Percentiles rank a stretch among this genome's conserved stretches.
Evolutionary conservation across 2,329 filamentous ascomycete species (phyloP).

Genomic region (Alternaria incomplexa): DNA sequence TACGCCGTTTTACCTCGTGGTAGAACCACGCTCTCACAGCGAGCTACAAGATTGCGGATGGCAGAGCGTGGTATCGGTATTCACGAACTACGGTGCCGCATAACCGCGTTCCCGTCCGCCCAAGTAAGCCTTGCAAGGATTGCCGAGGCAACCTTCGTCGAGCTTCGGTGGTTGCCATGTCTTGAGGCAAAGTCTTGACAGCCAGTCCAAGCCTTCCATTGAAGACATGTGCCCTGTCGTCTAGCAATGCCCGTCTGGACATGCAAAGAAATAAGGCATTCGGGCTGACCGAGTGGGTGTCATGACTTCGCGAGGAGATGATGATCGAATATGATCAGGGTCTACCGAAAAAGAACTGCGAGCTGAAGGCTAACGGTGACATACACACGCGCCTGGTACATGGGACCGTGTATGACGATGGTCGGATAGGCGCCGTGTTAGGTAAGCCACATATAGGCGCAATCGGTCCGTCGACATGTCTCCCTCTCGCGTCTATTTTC

Average conservation of each 20-base stretch:
- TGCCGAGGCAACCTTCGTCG: slow-evolving; percentile 1
- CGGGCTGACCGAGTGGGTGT: neutral
- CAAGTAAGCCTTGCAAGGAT: slow-evolving; percentile 2
- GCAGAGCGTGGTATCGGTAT: neutral
- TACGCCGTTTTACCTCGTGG: neutral
- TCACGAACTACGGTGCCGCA: neutral
- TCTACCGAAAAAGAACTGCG: neutral
- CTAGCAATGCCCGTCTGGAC: neutral
- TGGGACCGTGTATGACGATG: neutral
- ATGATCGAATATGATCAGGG: neutral
- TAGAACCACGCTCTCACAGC: neutral
- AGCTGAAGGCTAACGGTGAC: neutral
- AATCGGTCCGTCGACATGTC: neutral
- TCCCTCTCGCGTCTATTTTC: neutral
- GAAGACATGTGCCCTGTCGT: neutral
- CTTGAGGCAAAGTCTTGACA: neutral
- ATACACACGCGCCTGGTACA: neutral
- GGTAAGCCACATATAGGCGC: neutral
- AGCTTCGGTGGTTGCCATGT: slow-evolving; percentile 1
- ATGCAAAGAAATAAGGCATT: neutral
- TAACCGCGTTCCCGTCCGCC: neutral
- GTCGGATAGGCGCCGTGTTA: neutral
- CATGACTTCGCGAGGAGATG: neutral
- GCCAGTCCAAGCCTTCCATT: neutral
- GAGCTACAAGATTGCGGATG: neutral